These are phyloP conservation scores for Cyberlindnera sargentensis DNA, from an alignment of 805 yeast genomes.

Conservation along the genomic window DNA sequence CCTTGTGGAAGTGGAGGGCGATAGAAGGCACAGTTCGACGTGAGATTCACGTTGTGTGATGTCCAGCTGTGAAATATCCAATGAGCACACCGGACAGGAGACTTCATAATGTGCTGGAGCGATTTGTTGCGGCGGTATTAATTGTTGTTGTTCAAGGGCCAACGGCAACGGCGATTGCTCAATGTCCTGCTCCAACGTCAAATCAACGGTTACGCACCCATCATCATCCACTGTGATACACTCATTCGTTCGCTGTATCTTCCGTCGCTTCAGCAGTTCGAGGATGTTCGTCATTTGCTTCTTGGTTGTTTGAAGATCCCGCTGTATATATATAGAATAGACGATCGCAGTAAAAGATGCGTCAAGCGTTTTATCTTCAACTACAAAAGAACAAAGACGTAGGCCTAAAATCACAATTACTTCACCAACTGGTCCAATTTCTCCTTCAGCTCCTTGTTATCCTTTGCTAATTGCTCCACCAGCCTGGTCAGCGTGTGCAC, in stretches of 20 bases:
- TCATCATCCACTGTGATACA: not conserved
- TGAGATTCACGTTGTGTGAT: constrained; percentile 42
- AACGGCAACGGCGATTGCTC: not conserved
- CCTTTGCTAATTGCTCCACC: constrained; percentile 15
- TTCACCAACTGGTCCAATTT: not conserved
- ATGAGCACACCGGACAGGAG: constrained; percentile 47
- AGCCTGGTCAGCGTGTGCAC: constrained; percentile 30
- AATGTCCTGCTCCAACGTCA: constrained; percentile 8
- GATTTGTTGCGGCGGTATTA: no score
- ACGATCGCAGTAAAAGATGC: no score
- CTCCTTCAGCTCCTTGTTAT: constrained; percentile 16
- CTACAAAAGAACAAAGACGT: no score
- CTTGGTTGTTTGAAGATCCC: not conserved
- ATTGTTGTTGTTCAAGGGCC: not conserved
- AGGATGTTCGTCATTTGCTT: constrained; percentile 5
- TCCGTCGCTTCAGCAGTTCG: constrained; percentile 5
- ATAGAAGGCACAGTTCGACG: constrained; percentile 44
- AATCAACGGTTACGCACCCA: constrained; percentile 9
- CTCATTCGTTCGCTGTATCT: not conserved
- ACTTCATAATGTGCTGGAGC: not conserved
- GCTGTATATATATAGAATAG: no score
- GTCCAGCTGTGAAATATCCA: constrained; percentile 31
- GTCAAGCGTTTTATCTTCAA: no score
- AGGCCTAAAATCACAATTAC: no score
- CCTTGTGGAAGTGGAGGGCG: constrained; percentile 12